These are phyloP conservation scores for Diplodia seriata DNA, from an alignment of 2,329 filamentous ascomycete species.

Conservation along the genomic window DNA sequence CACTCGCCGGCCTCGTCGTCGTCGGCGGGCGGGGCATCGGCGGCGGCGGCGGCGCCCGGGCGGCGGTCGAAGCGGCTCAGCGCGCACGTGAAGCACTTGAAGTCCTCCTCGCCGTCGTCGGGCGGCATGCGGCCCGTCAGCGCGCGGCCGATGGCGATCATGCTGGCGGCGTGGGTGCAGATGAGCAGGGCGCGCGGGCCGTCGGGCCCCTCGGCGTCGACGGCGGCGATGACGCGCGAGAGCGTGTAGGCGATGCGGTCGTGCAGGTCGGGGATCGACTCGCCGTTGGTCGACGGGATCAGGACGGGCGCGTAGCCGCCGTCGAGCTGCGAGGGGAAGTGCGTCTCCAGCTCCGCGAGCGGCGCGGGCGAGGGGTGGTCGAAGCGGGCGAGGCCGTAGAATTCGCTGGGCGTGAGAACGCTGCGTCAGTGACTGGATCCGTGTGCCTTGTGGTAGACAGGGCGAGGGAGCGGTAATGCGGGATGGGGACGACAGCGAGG, in stretches of 20 bases:
- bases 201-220: conserved; percentile 69
- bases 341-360: conserved; percentile 64
- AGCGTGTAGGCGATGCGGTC: conserved; percentile 76
- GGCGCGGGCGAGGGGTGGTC: conserved; percentile 80
- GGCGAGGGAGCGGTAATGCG: neutral
- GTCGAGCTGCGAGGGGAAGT: conserved; percentile 71
- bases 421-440: neutral
- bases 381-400: conserved; percentile 88
- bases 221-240: conserved; percentile 71
- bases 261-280: conserved; percentile 81
- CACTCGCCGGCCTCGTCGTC: conserved; percentile 38
- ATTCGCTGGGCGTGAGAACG: conserved; percentile 68
- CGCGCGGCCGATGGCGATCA: conserved; percentile 84
- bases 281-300: conserved; percentile 74
- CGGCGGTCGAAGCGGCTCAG: conserved; percentile 71
- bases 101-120: conserved; percentile 76
- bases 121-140: conserved; percentile 80
- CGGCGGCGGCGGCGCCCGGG: too few species aligned
- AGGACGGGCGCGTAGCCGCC: conserved; percentile 67
- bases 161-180: conserved; percentile 86
- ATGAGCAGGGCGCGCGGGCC: conserved; percentile 73
- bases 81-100: conserved; percentile 82
- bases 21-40: conserved; percentile 35
- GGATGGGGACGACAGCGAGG: neutral
- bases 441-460: too few species aligned